Conservation (phyloP, 2,329 filamentous ascomycete species). For the Fusarium piperis region DNA sequence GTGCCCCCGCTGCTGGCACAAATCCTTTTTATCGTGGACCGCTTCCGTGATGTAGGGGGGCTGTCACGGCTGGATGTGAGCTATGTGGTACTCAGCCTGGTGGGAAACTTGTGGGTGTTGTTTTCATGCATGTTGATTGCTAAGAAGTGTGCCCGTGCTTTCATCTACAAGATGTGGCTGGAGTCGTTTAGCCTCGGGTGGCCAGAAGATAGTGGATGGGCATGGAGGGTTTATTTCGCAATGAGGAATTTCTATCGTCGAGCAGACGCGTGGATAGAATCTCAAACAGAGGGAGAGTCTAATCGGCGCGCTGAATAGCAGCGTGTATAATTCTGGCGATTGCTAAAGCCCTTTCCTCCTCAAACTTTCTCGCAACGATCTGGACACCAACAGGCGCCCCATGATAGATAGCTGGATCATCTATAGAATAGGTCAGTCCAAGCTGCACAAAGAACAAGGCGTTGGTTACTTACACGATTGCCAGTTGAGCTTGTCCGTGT, state of each 20-base stretch:
- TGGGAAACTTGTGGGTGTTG: neutral
- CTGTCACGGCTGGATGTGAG: neutral
- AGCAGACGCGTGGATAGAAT: too few species aligned
- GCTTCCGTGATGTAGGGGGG: neutral
- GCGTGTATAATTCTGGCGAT: neutral
- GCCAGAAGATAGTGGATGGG: neutral
- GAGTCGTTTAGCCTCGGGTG: neutral
- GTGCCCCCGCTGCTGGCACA: neutral
- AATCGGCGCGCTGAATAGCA: neutral
- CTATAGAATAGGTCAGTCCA: neutral
- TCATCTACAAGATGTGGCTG: neutral
- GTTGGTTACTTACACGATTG: conserved; percentile 55
- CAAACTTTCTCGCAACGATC: conserved; percentile 22
- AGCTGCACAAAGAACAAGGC: neutral
- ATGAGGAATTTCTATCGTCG: neutral
- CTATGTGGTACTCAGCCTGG: neutral
- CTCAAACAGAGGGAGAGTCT: too few species aligned
- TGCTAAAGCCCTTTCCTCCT: conserved; percentile 30
- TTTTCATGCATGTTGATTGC: neutral
- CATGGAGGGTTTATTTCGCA: neutral
- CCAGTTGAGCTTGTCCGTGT: conserved; percentile 55
- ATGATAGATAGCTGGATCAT: conserved; percentile 11
- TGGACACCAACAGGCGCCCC: conserved; percentile 27
- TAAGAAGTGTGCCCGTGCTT: neutral
- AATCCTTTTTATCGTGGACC: neutral